Evolutionary conservation across 768 basidiomycete species (phyloP), one percentile per base, ranked within the genome.

Genomic region (Leccinum variicolor): DNA sequence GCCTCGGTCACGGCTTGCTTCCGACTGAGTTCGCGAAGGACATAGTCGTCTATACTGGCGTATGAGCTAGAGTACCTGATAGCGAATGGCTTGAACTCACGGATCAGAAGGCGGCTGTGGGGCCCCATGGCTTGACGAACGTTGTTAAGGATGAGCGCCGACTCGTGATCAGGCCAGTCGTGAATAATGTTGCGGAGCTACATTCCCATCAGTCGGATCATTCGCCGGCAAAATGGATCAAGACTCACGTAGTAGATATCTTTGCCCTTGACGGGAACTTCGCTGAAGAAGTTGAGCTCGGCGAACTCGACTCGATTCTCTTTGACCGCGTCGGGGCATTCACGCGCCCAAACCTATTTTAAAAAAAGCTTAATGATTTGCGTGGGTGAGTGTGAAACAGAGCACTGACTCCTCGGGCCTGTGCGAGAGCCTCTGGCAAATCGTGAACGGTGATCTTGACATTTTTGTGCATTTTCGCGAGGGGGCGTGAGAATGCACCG

Each of bases 391-490:
- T 6, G 6, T 33, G 2, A 17, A 21, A 15, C 1, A 23, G 36
- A 39, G 1, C 31, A 34, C 57, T 58, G 29, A 69, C 68, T 2
- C 3, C 26, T 59, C 56, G 62, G 0, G 70, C 54, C 49, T 65
- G 69, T 6, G 45, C 52, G 10, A 76, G 58, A 5, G 61, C 60
- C 14, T 65, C 59, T 0, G 65, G 67, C 14, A 71, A 52, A 50
- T 76, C 76, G 15, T 74, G 75, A 21, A 75, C 51, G 6, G 66
- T 67, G 7, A 75, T 59, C 39, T 66, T 64, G n/a, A 76, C n/a
- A 23, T 72, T 52, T 19, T 72, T 66, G 53, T 71, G 60, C 21
- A 25, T 63, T 29, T 67, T 66, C 3, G 64, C 65, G 3, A 77
- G 64, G 3, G 68, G 64, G 15, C 77, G 54, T 21, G 70, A 63